Base-by-base conservation (phyloP, 2,329 filamentous ascomycete genomes). In the Pseudophaeomoniella oleicola region DNA sequence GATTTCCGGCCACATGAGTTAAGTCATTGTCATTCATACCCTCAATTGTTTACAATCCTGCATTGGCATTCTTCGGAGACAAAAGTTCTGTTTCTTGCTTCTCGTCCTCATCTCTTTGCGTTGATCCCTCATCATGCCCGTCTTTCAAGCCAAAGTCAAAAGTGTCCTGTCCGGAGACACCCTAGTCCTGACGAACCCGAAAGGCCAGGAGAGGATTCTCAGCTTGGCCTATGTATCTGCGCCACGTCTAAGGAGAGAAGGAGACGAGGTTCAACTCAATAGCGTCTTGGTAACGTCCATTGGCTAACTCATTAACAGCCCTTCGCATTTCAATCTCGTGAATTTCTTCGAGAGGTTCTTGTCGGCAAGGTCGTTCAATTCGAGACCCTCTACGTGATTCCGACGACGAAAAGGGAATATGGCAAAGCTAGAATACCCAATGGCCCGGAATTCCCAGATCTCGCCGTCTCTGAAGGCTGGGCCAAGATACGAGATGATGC, bases 81-180 rank as follows among this genome's bases (percentile, higher is more conserved):
- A 27, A 27, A 27, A 27, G 22, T 6, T 27, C n/a, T 27, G 6
- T 32, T 9, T 9, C 6, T 32, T 32, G 6, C 30, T 10, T 6
- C n/a, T 32, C 30, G 6, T 17, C 32, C 13, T 16, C 18, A 9
- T 34, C 6, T 19, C 13, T 9, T 17, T 34, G 5, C 22, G 22
- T 6, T 27, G 9, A 27, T n/a, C 22, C 22, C 16, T 19, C 32
- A 19, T 17, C 6, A 48, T 49, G 46, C 39, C 45, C n/a, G 34
- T 58, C 46, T 47, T 64, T 39, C 58, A 71, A 64, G 70, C 78
- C 56, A 81, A 78, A 52, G 87, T 96, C 61, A 98, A 98, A 71
- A 84, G 81, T 57, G 84, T 94, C 48, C 67, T 92, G 53, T 94
- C 87, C 53, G 90, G 90, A 52, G 90, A 96, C 67, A 94, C 87